These are phyloP conservation scores for Chlamydomonas reinhardtii DNA, from an alignment of 163 green algal species.

Conservation along the genomic window DNA sequence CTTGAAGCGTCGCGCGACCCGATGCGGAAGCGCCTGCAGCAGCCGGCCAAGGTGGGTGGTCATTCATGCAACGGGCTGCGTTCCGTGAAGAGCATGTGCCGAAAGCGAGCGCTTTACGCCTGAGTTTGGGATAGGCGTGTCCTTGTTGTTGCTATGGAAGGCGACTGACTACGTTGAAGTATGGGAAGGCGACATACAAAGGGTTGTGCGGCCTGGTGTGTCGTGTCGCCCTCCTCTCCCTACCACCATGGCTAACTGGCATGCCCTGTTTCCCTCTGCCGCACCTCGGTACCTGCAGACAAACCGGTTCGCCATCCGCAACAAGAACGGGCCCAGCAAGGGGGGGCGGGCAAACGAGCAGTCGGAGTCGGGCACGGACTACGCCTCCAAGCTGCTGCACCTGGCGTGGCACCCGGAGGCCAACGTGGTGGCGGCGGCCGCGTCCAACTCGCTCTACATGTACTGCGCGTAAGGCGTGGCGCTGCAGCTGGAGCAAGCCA, in stretches of 20 bases:
- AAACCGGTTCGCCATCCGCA: slow-evolving; percentile 56
- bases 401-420: slow-evolving; percentile 94
- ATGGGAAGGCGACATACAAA: no score
- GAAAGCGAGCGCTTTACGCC: neutral
- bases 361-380: slow-evolving; percentile 75
- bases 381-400: slow-evolving; percentile 93
- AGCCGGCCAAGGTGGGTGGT: slow-evolving; percentile 61
- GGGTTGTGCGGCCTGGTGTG: no score
- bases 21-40: slow-evolving; percentile 67
- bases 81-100: no score
- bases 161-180: neutral
- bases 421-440: slow-evolving; percentile 93
- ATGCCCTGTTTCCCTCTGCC: no score
- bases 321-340: slow-evolving; percentile 57
- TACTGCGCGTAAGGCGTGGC: slow-evolving; percentile 69
- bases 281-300: slow-evolving; percentile 2
- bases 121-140: no score
- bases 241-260: no score
- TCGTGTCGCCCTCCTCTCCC: no score
- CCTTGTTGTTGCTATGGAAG: no score
- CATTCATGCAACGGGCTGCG: no score
- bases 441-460: slow-evolving; percentile 97
- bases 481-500: neutral
- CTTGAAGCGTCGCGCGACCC: slow-evolving; percentile 91
- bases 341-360: slow-evolving; percentile 28